Base-by-base conservation (phyloP, 2,329 filamentous ascomycete genomes). In the Trichoderma aggressivum region DNA sequence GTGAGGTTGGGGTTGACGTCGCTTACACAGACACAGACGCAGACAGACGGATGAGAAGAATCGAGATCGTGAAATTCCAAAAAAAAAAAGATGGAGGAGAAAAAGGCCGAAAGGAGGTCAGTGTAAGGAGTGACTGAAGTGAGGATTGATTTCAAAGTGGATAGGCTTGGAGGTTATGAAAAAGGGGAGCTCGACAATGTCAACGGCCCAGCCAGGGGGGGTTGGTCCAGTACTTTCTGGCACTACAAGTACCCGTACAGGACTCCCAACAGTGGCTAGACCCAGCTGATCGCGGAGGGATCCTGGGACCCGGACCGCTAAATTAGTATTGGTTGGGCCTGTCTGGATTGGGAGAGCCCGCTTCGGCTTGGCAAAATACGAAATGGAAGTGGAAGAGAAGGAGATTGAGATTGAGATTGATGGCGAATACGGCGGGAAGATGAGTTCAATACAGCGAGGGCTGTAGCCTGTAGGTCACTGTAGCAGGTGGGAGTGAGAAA, bases 91-190 rank as follows among this genome's bases (percentile, higher is more conserved):
- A 72, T 60, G 71, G 70, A 59, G 50, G 66, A 70, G 71, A 72
- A 66, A 55, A 55, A 59, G 39, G 43, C 70, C 47, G 68, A 65
- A 56, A 72, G 64, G 47, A 69, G 73, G 71, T 65, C 58, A 60
- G 71, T 76, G 73, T 74, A 74, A 74, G 75, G 77, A 80, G 82
- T 79, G 80, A 82, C 80, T 81, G 77, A 78, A 79, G 78, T 80
- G 79, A 81, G 78, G 72, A 79, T 69, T 77, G 79, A 80, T 77
- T 70, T 77, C 76, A 76, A 75, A 79, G 79, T 80, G 79, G 79
- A 80, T 78, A 77, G 76, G 65, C 74, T 75, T 77, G 76, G 79
- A 81, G 80, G 80, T 79, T 78, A 80, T 75, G 75, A 70, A 77
- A 81, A 82, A 81, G 78, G 79, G 78, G 78, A 80, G 76, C 75